Percentiles rank a stretch among this genome's conserved stretches.
These are phyloP conservation scores for Penicillium sp. DNA, from an alignment of 2,329 filamentous ascomycete genomes.

Conservation along the genomic window DNA sequence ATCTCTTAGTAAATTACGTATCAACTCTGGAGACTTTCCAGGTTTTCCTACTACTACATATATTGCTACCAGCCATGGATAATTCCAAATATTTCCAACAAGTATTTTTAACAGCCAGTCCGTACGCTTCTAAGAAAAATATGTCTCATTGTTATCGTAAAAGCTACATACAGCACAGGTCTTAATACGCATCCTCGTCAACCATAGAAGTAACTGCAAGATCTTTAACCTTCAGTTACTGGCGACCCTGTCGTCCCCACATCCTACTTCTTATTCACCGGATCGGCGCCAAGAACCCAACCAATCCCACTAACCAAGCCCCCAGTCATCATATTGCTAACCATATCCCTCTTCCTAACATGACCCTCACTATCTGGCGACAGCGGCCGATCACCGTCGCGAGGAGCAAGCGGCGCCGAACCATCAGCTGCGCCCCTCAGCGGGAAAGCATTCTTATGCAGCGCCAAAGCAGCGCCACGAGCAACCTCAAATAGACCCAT, in stretches of 20 bases:
- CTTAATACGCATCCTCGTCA: not conserved
- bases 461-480: conserved; percentile 41
- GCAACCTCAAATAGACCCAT: conserved; percentile 47
- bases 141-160: conserved; percentile 3
- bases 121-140: not conserved
- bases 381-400: conserved; percentile 7
- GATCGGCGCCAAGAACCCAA: conserved; percentile 53
- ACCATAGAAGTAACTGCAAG: not conserved
- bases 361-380: conserved; percentile 25
- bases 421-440: conserved; percentile 22
- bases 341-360: conserved; percentile 46
- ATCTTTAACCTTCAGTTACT: not conserved
- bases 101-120: not conserved
- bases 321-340: conserved; percentile 56
- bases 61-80: not conserved
- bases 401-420: conserved; percentile 1
- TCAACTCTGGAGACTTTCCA: not conserved
- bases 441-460: conserved; percentile 43
- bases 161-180: not conserved
- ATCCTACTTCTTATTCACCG: conserved; percentile 28
- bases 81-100: too few species aligned
- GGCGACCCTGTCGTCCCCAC: not conserved
- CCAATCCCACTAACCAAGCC: conserved; percentile 55
- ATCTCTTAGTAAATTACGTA: not conserved
- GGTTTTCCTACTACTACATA: not conserved